These are phyloP conservation scores for Alternaria sp. DNA, from an alignment of 2,329 filamentous ascomycete species.

Conservation along the genomic window DNA sequence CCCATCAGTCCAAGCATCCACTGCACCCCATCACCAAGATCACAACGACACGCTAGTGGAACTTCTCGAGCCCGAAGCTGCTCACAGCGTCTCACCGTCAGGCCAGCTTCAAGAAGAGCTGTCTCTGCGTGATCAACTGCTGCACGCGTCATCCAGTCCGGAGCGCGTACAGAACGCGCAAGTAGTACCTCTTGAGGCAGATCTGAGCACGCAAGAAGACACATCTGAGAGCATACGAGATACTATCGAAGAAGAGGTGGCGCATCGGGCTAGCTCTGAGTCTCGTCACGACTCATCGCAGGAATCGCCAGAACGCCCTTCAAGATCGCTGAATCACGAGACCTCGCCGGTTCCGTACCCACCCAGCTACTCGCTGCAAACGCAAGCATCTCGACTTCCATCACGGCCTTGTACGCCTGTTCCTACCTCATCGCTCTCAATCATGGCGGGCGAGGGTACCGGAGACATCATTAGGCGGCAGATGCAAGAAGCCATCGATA, in stretches of 20 bases:
- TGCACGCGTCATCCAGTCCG: not conserved
- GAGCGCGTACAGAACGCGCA: constrained; percentile 37
- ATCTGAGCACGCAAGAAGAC: constrained; percentile 27
- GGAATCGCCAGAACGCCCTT: constrained; percentile 26
- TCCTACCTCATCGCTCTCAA: constrained; percentile 14
- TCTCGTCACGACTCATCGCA: constrained; percentile 45
- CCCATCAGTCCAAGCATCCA: constrained; percentile 1
- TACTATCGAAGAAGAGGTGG: constrained; percentile 20
- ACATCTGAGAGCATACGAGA: constrained; percentile 18
- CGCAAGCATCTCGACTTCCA: constrained; percentile 26
- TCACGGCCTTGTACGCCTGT: constrained; percentile 24
- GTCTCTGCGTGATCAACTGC: not conserved
- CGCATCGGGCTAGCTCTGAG: constrained; percentile 8
- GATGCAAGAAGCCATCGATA: constrained; percentile 17
- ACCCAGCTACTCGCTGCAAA: constrained; percentile 31
- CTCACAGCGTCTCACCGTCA: not conserved
- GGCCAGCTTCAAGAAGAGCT: not conserved
- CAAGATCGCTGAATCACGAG: constrained; percentile 6
- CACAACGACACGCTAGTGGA: not conserved
- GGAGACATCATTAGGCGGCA: constrained; percentile 8
- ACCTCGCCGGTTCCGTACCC: constrained; percentile 30
- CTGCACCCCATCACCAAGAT: not conserved
- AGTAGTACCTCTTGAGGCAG: constrained; percentile 18
- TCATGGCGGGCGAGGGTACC: constrained; percentile 23
- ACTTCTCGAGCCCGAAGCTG: not conserved